These are phyloP conservation scores for Emiliania huxleyi DNA, from an alignment of 78 protist species.

Conservation along the genomic window DNA sequence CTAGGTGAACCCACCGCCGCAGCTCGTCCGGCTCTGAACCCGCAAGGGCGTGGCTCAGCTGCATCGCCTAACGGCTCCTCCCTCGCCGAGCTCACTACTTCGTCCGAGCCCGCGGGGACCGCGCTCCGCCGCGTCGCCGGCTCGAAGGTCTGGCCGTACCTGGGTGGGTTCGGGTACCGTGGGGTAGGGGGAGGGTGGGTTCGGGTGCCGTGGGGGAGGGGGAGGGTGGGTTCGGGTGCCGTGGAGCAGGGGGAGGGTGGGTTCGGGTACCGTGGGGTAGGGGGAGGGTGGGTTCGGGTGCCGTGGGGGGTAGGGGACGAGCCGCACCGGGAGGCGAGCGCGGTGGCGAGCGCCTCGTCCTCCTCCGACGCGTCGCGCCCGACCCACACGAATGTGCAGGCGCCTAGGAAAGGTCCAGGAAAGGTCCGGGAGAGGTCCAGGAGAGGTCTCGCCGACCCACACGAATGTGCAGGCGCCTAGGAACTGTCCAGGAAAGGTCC, in stretches of 20 bases:
- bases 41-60: not conserved
- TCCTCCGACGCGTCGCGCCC: not conserved
- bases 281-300: not conserved
- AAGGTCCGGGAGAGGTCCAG: too few relatives aligned
- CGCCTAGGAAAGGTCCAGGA: too few relatives aligned
- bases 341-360: not conserved
- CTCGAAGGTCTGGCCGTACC: not conserved
- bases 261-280: not conserved
- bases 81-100: not conserved
- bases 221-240: not conserved
- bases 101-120: not conserved
- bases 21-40: not conserved
- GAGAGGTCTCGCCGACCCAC: too few relatives aligned
- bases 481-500: too few relatives aligned
- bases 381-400: not conserved
- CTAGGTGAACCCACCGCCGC: too few relatives aligned
- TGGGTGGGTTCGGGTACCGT: not conserved
- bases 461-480: too few relatives aligned
- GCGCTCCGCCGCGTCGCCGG: not conserved
- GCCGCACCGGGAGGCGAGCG: not conserved
- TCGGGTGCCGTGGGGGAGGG: not conserved
- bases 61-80: not conserved
- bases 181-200: not conserved
- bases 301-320: not conserved
- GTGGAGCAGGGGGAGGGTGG: too few relatives aligned